Evolutionary conservation across 345 rosid species (phyloP), one percentile per base, ranked within the genome.

Genomic region (Populus davidiana): DNA sequence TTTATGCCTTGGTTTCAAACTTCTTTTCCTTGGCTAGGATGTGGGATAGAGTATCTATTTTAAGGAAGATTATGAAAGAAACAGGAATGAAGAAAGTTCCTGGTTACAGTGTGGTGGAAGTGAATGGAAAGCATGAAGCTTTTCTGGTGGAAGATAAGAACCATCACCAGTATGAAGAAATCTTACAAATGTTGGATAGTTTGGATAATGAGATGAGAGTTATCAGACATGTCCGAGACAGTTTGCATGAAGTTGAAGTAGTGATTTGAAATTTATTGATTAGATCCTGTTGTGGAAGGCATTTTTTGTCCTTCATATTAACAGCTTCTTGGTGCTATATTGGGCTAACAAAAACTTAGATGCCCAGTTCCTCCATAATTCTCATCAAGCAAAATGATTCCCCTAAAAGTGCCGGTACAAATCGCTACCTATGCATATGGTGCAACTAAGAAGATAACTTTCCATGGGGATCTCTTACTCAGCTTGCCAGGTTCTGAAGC

Each of bases 121-220:
- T 87, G 52, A 85, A 90, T 38, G 97, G 92, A 20, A 67, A 86
- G 79, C 88, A 81, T 71, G 81, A 80, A 75, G 87, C 86, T 68
- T 92, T 89, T 85, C 76, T 87, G 21, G 89, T 78, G 90, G 92
- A 87, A 86, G 93, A 91, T 87, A 82, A 86, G 72, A 88, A 86
- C 71, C 93, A 88, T 52, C 31, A 70, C 73, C 85, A 85, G 73
- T 83, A 77, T 71, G 77, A 79, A 81, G 83, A 80, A 41, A 87
- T 88, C 17, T n/a, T 78, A 62, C 81, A 75, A 61, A 71, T 86
- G 39, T 67, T 90, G 86, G 84, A 79, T 74, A 75, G 73, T 49
- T 80, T 92, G 83, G 74, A 81, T 67, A 61, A 21, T 78, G 91
- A 87, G 78, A 93, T 89, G 87, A 88, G 79, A 76, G 27, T 77